Conservation (phyloP, 73 alveolate genomes). For the Paramecium pentaurelia region DNA sequence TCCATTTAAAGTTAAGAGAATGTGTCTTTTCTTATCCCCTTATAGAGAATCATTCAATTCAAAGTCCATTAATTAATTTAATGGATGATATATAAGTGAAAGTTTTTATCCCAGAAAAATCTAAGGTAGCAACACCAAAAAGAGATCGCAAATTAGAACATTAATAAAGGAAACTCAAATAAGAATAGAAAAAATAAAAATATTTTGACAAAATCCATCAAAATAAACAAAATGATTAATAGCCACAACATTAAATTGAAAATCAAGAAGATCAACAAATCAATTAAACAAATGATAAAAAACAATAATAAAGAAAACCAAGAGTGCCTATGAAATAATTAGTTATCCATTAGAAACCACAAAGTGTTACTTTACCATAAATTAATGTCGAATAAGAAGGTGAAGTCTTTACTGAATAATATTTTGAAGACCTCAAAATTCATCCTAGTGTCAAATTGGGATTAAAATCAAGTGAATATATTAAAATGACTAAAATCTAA, state of each 20-base stretch:
- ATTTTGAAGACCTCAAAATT: slow-evolving; percentile 76
- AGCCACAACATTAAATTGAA: neutral
- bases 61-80: slow-evolving; percentile 20
- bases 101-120: neutral
- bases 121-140: neutral
- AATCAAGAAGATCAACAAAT: neutral
- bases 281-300: neutral
- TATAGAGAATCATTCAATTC: neutral
- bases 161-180: neutral
- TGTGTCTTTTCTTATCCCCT: neutral
- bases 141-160: neutral
- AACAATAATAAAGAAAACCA: neutral
- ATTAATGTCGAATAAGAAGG: neutral
- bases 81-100: neutral
- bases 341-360: neutral
- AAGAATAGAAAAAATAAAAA: neutral
- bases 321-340: neutral
- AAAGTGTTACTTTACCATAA: neutral
- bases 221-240: neutral
- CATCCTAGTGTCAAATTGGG: slow-evolving; percentile 73
- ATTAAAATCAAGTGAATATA: slow-evolving; percentile 74
- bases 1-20: neutral
- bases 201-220: neutral
- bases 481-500: slow-evolving; percentile 88
- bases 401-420: slow-evolving; percentile 72